These are phyloP conservation scores for Colletotrichum sp. DNA, from an alignment of 2,329 filamentous ascomycete species.

Conservation along the genomic window DNA sequence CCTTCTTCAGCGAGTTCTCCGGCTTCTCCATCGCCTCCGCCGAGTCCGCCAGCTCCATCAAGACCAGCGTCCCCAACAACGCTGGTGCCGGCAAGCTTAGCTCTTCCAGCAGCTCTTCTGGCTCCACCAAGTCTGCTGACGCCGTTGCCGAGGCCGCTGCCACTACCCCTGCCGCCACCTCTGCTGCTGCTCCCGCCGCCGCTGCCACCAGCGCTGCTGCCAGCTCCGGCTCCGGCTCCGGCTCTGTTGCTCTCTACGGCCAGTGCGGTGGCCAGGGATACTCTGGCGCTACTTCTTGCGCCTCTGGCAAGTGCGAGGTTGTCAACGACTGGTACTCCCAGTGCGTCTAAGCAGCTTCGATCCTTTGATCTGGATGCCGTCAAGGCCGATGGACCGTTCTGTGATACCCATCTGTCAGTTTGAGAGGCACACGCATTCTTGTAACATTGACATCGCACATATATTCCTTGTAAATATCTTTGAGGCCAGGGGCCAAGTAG, in stretches of 20 bases:
- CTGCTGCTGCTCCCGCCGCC: not conserved
- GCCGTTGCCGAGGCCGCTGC: not conserved
- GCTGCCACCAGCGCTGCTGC: not conserved
- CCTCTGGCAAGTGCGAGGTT: conserved; percentile 22
- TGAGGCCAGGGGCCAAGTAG: not conserved
- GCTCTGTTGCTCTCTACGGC: conserved; percentile 33
- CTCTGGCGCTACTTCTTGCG: conserved; percentile 23
- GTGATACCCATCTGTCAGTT: not conserved
- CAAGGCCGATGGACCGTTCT: not conserved
- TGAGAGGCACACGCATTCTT: not conserved
- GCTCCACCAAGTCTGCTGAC: not conserved
- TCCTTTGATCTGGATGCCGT: not conserved
- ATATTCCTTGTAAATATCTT: not conserved
- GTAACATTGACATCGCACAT: not conserved
- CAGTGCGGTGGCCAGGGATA: conserved; percentile 35
- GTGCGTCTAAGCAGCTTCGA: not conserved
- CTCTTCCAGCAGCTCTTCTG: not conserved
- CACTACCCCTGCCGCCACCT: not conserved
- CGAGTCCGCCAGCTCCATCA: conserved; percentile 8
- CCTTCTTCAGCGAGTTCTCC: conserved; percentile 1
- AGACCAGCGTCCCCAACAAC: conserved; percentile 11
- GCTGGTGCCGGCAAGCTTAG: conserved; percentile 14
- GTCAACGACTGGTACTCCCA: conserved; percentile 25
- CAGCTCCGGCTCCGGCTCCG: conserved; percentile 1
- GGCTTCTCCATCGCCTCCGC: not conserved